Conservation (phyloP, 495 filamentous ascomycete species). For the Geopyxis carbonaria region DNA sequence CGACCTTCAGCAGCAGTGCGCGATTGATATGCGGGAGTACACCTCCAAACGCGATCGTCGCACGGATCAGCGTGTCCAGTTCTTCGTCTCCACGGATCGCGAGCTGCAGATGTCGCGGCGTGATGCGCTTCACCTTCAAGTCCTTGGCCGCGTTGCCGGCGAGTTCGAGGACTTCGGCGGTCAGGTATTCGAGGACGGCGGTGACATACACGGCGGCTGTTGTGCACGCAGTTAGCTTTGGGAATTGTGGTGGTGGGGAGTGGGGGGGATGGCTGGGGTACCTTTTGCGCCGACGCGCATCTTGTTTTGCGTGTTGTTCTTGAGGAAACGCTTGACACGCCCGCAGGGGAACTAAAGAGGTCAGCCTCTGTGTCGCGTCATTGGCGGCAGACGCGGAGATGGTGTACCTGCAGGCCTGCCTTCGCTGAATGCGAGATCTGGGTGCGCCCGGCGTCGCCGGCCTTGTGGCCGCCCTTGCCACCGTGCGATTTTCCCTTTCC, state of each 20-base stretch:
- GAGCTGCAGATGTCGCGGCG: constrained; percentile 90
- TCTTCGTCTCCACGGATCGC: constrained; percentile 98
- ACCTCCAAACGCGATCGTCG: constrained; percentile 96
- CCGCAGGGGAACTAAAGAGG: constrained; percentile 78
- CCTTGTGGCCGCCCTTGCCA: constrained; percentile 79
- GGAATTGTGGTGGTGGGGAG: background rate
- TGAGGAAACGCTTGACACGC: constrained; percentile 98
- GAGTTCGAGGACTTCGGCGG: constrained; percentile 94
- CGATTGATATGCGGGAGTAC: constrained; percentile 98
- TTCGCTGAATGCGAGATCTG: constrained; percentile 98
- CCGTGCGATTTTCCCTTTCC: constrained; percentile 90
- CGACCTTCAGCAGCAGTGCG: constrained; percentile 90
- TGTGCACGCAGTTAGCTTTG: constrained; percentile 5
- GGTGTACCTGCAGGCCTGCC: constrained; percentile 89
- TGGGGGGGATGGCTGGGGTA: constrained; percentile 19
- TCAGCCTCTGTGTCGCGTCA: constrained; percentile 11
- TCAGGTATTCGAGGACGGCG: constrained; percentile 93
- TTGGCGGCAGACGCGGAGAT: background rate
- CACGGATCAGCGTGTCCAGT: constrained; percentile 89
- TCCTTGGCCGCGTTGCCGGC: constrained; percentile 98
- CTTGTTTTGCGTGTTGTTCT: constrained; percentile 98
- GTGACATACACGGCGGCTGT: constrained; percentile 90
- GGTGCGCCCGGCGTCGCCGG: constrained; percentile 62
- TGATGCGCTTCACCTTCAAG: constrained; percentile 99
- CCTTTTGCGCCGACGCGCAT: constrained; percentile 98